Conservation (phyloP, 2,329 filamentous ascomycete genomes). For the Aspergillus terreus region DNA sequence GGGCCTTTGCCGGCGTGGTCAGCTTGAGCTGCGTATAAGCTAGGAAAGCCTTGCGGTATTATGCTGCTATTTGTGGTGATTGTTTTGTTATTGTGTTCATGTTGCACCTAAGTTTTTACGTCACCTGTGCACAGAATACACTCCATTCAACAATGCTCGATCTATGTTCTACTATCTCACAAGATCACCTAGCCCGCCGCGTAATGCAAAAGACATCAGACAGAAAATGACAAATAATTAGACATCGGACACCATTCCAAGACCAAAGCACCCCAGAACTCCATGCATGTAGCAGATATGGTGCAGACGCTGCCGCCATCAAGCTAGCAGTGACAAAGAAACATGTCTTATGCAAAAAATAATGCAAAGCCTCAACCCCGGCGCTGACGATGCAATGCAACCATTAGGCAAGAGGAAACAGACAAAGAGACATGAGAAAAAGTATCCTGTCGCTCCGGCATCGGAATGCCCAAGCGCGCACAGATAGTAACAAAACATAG, state of each 20-base stretch:
- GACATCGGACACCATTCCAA: slow-evolving; percentile 4
- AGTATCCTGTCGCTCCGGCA: background rate
- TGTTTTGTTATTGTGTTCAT: background rate
- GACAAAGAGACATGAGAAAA: slow-evolving; percentile 4
- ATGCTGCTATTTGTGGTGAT: no score
- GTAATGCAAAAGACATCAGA: slow-evolving; percentile 2
- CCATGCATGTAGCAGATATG: slow-evolving; percentile 8
- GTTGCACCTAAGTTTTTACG: background rate
- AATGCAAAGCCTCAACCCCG: slow-evolving; percentile 8
- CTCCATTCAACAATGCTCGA: background rate
- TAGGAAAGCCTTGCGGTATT: no score
- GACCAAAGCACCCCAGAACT: slow-evolving; percentile 6
- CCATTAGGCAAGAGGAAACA: slow-evolving; percentile 8
- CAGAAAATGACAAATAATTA: slow-evolving; percentile 2
- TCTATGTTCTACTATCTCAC: slow-evolving; percentile 3
- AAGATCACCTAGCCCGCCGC: background rate
- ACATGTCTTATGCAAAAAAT: slow-evolving; percentile 11
- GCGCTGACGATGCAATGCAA: slow-evolving; percentile 14
- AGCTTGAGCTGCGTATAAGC: no score
- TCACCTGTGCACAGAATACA: background rate
- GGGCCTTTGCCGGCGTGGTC: no score
- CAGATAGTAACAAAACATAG: slow-evolving; percentile 1
- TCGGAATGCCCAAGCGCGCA: background rate
- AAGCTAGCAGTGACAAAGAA: background rate
- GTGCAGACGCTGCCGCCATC: slow-evolving; percentile 2